Conservation (phyloP, 352 stramenopile genomes). For the Phytophthora hibernalis region DNA sequence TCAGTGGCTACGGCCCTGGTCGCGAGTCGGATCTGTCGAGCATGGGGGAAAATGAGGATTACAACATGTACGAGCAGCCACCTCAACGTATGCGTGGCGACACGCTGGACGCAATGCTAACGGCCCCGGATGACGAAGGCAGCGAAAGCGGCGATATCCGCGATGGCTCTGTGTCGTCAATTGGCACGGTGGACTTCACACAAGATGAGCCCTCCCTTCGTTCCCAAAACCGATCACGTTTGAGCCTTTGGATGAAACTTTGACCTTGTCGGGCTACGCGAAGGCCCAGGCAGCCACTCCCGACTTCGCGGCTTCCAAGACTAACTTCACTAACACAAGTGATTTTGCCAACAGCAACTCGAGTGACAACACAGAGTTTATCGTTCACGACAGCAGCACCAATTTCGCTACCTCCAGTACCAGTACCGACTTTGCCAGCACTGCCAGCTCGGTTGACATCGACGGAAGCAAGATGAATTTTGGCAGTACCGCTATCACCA, state of each 20-base stretch:
- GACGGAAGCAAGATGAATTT: conserved; percentile 38
- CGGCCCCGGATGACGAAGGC: conserved; percentile 25
- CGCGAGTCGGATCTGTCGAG: conserved; percentile 73
- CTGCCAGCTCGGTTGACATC: conserved; percentile 42
- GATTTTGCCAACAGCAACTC: conserved; percentile 30
- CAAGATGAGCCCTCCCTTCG: conserved; percentile 47
- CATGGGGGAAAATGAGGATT: conserved; percentile 59
- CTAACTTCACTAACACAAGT: conserved; percentile 11
- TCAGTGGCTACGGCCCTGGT: conserved; percentile 43
- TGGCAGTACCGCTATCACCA: conserved; percentile 23
- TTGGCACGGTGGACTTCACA: conserved; percentile 68
- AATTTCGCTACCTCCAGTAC: conserved; percentile 31
- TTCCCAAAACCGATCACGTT: conserved; percentile 31
- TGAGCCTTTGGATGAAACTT: conserved; percentile 45
- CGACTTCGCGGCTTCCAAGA: conserved; percentile 6
- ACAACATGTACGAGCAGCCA: conserved; percentile 53
- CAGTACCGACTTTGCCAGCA: conserved; percentile 44
- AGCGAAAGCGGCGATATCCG: conserved; percentile 30
- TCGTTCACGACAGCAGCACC: conserved; percentile 36
- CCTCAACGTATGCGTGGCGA: conserved; percentile 36
- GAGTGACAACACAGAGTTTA: conserved; percentile 40
- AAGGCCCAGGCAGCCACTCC: conserved; percentile 16
- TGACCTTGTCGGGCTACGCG: conserved; percentile 40
- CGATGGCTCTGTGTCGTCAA: conserved; percentile 51
- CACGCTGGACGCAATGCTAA: conserved; percentile 42